phyloP scores from a whole-genome alignment of 345 rosid species.

The Anacardium occidentale region DNA sequence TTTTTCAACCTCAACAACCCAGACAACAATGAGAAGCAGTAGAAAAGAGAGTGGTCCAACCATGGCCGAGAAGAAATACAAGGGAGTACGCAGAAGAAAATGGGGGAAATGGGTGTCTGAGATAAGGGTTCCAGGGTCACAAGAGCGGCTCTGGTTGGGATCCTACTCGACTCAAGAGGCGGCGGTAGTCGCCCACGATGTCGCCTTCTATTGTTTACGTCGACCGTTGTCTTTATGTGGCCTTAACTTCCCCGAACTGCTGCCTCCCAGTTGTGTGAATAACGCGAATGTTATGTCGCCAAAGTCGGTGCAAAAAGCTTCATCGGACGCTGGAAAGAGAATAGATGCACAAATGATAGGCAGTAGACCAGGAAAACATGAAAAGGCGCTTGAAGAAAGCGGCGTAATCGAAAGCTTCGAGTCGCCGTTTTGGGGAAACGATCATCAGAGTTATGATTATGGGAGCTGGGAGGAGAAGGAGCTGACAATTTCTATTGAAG shows the following conservation, averaged over 20 bases:
- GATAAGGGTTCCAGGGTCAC: slow-evolving; percentile 68
- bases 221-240: slow-evolving; percentile 32
- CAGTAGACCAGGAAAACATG: not conserved
- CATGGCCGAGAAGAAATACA: slow-evolving; percentile 39
- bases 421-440: slow-evolving; percentile 16
- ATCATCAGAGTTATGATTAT: not conserved
- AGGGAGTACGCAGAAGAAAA: slow-evolving; percentile 74
- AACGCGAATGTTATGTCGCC: slow-evolving; percentile 48
- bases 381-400: not conserved
- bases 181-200: slow-evolving; percentile 79
- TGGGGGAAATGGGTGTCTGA: slow-evolving; percentile 98
- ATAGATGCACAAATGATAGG: slow-evolving; percentile 49
- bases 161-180: slow-evolving; percentile 67
- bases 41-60: slow-evolving; percentile 23
- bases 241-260: slow-evolving; percentile 57
- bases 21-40: slow-evolving; percentile 10
- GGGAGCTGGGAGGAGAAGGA: slow-evolving; percentile 21
- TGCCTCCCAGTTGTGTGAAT: slow-evolving; percentile 35
- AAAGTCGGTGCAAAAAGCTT: slow-evolving; percentile 60
- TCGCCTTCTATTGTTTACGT: slow-evolving; percentile 67
- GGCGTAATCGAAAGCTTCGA: not conserved
- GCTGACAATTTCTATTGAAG: slow-evolving; percentile 64
- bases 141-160: slow-evolving; percentile 82
- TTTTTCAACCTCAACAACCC: too few relatives aligned
- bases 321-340: slow-evolving; percentile 91